These are phyloP conservation scores for Curvularia sp. DNA, from an alignment of 2,329 filamentous ascomycete genomes.

Conservation along the genomic window DNA sequence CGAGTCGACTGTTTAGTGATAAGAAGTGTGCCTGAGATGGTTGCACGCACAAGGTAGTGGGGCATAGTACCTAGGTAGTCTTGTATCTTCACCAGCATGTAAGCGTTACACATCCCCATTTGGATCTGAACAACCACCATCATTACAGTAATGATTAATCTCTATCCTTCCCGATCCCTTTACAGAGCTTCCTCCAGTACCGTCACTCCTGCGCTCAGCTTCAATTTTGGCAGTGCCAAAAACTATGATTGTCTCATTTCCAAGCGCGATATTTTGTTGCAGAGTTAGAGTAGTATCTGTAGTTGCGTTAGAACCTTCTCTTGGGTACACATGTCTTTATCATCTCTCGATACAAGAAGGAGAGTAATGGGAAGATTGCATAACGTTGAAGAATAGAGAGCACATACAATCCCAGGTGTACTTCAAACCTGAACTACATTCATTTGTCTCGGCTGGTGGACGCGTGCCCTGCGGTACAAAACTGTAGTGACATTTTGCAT, in stretches of 20 bases:
- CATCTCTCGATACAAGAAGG: too few species aligned
- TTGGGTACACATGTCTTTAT: too few species aligned
- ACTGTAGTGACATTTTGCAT: constrained; percentile 22
- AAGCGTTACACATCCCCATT: neutral
- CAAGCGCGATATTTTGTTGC: neutral
- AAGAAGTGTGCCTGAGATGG: too few species aligned
- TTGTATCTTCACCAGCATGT: too few species aligned
- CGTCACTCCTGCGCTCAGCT: neutral
- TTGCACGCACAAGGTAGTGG: too few species aligned
- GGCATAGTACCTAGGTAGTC: too few species aligned
- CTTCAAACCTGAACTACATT: constrained; percentile 11
- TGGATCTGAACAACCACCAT: neutral
- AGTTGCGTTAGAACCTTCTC: too few species aligned
- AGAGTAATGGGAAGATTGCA: too few species aligned
- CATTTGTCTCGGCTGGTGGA: constrained; percentile 15
- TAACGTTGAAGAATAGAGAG: neutral
- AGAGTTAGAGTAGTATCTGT: neutral
- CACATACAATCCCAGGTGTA: constrained; percentile 25
- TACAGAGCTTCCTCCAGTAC: neutral
- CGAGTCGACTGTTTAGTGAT: too few species aligned
- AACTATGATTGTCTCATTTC: neutral
- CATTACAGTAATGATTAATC: neutral
- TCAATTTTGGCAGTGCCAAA: neutral
- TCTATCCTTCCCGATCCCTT: neutral
- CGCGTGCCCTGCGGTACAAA: constrained; percentile 23